Conservation (phyloP, 306 rosid species). For the Sechiopsis laciniata region DNA sequence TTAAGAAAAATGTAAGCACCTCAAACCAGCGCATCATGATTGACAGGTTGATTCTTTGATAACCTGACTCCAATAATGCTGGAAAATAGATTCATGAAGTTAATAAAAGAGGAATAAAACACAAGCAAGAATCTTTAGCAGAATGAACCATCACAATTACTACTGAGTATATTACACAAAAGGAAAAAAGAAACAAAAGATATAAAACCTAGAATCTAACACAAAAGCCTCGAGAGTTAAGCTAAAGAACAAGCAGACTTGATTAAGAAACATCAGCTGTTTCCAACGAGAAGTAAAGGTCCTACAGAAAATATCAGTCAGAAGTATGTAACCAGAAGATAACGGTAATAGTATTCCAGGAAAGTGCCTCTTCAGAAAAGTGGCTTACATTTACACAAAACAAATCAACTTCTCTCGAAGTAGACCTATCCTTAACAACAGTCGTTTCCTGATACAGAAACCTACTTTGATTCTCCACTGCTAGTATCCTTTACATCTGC, state of each 20-base stretch:
- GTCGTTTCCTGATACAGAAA: constrained; percentile 7
- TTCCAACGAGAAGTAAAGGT: not conserved
- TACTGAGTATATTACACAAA: not conserved
- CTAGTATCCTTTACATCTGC: not conserved
- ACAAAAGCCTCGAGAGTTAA: not conserved
- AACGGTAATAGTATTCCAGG: not conserved
- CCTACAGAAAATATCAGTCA: not conserved
- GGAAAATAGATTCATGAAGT: not conserved
- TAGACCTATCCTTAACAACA: not conserved
- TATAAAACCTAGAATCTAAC: not conserved
- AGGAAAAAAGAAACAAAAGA: no score
- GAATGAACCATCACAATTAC: not conserved
- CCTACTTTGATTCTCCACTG: constrained; percentile 4
- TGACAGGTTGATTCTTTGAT: not conserved
- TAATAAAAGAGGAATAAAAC: not conserved
- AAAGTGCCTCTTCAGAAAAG: not conserved
- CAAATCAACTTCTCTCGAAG: no score
- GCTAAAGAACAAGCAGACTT: constrained; percentile 2
- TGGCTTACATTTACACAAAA: not conserved
- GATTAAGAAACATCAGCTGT: constrained; percentile 2
- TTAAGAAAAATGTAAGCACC: not conserved
- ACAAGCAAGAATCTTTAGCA: not conserved
- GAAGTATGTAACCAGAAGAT: not conserved
- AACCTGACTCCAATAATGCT: not conserved
- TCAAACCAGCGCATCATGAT: no score